Conservation (phyloP, 2,329 filamentous ascomycete genomes). For the Penicillium sp. region DNA sequence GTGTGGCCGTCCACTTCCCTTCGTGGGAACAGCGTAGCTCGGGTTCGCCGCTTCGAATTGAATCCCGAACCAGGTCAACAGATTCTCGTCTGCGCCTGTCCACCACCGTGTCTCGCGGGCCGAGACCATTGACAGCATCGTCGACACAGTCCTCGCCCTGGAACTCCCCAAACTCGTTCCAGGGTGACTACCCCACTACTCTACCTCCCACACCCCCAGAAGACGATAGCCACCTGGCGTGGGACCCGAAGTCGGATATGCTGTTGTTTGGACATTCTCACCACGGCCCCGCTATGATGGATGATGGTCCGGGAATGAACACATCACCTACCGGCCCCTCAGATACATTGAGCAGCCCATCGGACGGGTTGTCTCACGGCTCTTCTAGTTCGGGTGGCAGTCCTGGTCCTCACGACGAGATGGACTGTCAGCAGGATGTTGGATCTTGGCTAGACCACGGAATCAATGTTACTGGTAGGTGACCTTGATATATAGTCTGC, state of each 20-base stretch:
- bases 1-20: slow-evolving; percentile 49
- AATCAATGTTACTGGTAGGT: slow-evolving; percentile 39
- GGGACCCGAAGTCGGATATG: slow-evolving; percentile 37
- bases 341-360: slow-evolving; percentile 32
- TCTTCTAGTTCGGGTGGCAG: slow-evolving; percentile 34
- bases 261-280: slow-evolving; percentile 28
- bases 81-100: slow-evolving; percentile 33
- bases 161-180: slow-evolving; percentile 23
- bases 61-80: slow-evolving; percentile 28
- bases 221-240: slow-evolving; percentile 40
- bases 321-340: slow-evolving; percentile 28
- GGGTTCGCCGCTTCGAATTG: slow-evolving; percentile 23
- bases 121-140: slow-evolving; percentile 29
- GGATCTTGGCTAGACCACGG: slow-evolving; percentile 40
- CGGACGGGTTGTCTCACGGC: slow-evolving; percentile 31
- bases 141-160: slow-evolving; percentile 33
- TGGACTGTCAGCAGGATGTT: slow-evolving; percentile 33
- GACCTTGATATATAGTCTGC: not conserved
- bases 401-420: slow-evolving; percentile 29
- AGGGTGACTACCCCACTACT: slow-evolving; percentile 33
- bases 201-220: slow-evolving; percentile 46
- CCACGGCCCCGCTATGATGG: slow-evolving; percentile 25
- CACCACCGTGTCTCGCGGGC: slow-evolving; percentile 37
- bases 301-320: slow-evolving; percentile 30
- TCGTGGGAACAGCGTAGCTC: slow-evolving; percentile 53